Evolutionary conservation across 2,329 filamentous ascomycete genomes (phyloP).

Genomic region (Blastomyces gilchristii): DNA sequence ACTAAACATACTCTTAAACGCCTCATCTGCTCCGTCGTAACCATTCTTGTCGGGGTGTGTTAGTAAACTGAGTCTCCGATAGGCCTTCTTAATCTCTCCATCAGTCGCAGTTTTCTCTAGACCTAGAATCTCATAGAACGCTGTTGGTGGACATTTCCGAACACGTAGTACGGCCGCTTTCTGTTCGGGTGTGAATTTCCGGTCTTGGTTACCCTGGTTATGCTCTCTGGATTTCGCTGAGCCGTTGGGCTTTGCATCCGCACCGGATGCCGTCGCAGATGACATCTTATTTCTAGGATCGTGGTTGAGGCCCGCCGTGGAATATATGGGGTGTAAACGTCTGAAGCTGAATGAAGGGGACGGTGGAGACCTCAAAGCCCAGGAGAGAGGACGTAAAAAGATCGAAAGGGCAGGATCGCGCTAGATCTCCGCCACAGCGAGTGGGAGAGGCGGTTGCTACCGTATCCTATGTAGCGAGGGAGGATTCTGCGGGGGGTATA

Average conservation of each 20-base stretch:
- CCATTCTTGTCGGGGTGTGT: constrained; percentile 99
- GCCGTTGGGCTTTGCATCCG: constrained; percentile 33
- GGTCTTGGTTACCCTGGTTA: constrained; percentile 42
- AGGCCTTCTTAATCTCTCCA: constrained; percentile 91
- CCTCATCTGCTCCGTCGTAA: constrained; percentile 88
- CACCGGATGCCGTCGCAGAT: constrained; percentile 39
- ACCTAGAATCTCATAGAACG: constrained; percentile 90
- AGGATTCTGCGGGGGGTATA: neutral
- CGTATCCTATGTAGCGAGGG: neutral
- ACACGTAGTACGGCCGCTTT: constrained; percentile 86
- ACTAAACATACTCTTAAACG: constrained; percentile 66
- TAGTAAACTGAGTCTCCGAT: constrained; percentile 83
- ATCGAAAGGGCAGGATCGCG: neutral
- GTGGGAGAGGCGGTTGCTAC: neutral
- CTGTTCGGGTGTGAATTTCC: constrained; percentile 74
- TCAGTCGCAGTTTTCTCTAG: constrained; percentile 61
- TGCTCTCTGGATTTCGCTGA: constrained; percentile 38
- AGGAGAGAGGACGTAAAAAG: neutral
- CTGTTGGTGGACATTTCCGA: constrained; percentile 68
- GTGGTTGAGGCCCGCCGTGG: neutral
- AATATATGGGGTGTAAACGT: neutral
- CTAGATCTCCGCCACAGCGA: neutral
- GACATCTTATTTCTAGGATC: constrained; percentile 23
- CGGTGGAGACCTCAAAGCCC: neutral
- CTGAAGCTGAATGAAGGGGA: neutral